These are phyloP conservation scores for Myrmaecium sp. DNA, from an alignment of 2,329 filamentous ascomycete genomes.

Conservation along the genomic window DNA sequence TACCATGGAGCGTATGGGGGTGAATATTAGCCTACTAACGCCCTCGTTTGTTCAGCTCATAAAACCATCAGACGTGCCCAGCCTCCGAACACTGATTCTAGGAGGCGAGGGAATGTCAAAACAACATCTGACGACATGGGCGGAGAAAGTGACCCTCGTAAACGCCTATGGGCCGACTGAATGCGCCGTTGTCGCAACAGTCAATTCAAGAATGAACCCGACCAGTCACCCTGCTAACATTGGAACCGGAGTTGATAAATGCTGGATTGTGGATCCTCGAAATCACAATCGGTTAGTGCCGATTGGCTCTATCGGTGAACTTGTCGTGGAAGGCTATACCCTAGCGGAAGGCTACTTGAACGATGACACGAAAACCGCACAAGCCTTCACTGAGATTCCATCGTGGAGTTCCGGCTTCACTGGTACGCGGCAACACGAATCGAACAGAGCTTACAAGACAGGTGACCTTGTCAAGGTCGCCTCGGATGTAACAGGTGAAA, in stretches of 20 bases:
- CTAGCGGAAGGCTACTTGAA: slow-evolving; percentile 19
- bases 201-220: slow-evolving; percentile 12
- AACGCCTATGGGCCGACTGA: slow-evolving; percentile 26
- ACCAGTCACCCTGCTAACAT: slow-evolving; percentile 17
- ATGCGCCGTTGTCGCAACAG: slow-evolving; percentile 18
- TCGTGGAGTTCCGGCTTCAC: no score
- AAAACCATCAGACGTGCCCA: slow-evolving; percentile 13
- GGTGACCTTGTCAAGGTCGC: slow-evolving; percentile 8
- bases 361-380: slow-evolving; percentile 12
- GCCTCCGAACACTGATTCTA: slow-evolving; percentile 12
- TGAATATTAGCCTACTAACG: slow-evolving; percentile 29
- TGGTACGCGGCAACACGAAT: no score
- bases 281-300: slow-evolving; percentile 19
- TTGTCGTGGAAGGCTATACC: slow-evolving; percentile 23
- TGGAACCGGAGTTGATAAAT: slow-evolving; percentile 14
- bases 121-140: slow-evolving; percentile 20
- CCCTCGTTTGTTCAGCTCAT: slow-evolving; percentile 22
- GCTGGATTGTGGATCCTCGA: slow-evolving; percentile 22
- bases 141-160: slow-evolving; percentile 15
- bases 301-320: slow-evolving; percentile 23
- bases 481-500: slow-evolving; percentile 6
- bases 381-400: slow-evolving; percentile 14
- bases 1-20: slow-evolving; percentile 18
- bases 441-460: slow-evolving; percentile 4
- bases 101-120: slow-evolving; percentile 18